phyloP scores from a whole-genome alignment of 2,329 filamentous ascomycete genomes.

The Coniochaeta sp. region DNA sequence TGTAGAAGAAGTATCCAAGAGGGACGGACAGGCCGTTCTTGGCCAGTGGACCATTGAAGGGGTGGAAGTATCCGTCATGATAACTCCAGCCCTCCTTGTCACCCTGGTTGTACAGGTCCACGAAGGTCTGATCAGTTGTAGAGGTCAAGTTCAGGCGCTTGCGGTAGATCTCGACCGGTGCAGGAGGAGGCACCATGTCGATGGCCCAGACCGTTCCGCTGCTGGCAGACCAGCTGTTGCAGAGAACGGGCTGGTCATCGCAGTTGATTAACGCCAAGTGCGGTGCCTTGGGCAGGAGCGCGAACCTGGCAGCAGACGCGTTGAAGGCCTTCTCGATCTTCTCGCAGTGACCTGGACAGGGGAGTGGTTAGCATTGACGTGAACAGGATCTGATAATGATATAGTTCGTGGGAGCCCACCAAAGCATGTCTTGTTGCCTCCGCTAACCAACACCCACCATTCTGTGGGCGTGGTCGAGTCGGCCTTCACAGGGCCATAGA shows the following conservation, averaged over 20 bases:
- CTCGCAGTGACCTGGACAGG: constrained; percentile 51
- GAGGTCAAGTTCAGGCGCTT: constrained; percentile 64
- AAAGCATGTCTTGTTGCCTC: constrained; percentile 72
- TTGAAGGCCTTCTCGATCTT: constrained; percentile 58
- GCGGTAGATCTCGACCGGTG: constrained; percentile 55
- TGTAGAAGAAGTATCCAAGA: constrained; percentile 60
- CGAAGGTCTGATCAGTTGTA: constrained; percentile 55
- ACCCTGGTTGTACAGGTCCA: constrained; percentile 47
- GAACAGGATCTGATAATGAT: not conserved
- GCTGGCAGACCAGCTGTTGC: constrained; percentile 63
- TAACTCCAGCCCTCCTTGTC: constrained; percentile 29
- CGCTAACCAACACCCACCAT: constrained; percentile 69
- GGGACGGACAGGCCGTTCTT: constrained; percentile 56
- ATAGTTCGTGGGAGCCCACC: constrained; percentile 31
- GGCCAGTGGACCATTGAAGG: constrained; percentile 61
- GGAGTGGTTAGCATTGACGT: constrained; percentile 5
- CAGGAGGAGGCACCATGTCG: constrained; percentile 56
- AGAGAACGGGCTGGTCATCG: constrained; percentile 66
- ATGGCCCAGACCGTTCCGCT: constrained; percentile 61
- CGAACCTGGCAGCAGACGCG: constrained; percentile 57
- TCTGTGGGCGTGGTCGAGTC: constrained; percentile 58
- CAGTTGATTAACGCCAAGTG: constrained; percentile 66
- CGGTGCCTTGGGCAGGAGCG: constrained; percentile 51
- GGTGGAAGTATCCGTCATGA: constrained; percentile 64
- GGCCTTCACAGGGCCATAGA: constrained; percentile 54